Evolutionary conservation across 2,329 filamentous ascomycete species (phyloP).

Genomic region (Penicillium sp.): DNA sequence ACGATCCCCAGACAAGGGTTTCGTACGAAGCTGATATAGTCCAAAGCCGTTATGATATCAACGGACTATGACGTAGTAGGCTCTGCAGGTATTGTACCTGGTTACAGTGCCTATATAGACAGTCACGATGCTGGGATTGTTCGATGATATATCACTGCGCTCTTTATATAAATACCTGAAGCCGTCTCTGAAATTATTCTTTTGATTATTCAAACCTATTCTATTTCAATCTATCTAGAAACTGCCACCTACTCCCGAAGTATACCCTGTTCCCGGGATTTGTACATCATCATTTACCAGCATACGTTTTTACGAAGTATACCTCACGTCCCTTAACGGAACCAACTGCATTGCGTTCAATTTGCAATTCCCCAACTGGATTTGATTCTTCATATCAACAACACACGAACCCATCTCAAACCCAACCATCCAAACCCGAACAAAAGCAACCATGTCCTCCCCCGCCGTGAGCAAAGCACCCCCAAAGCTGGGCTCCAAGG

Average conservation of each 20-base stretch:
- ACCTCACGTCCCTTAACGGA: not conserved
- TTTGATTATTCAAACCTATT: not conserved
- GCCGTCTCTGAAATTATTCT: not conserved
- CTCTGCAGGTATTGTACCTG: conserved; percentile 9
- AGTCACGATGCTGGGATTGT: not conserved
- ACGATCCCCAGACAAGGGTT: conserved; percentile 12
- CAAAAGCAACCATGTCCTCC: conserved; percentile 14
- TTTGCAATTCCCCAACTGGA: not conserved
- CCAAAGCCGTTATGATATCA: conserved; percentile 19
- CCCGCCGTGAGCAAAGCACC: conserved; percentile 20
- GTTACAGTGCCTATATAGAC: conserved; percentile 10
- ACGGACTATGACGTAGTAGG: conserved; percentile 18
- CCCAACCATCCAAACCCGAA: not conserved
- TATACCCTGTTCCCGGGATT: conserved; percentile 1
- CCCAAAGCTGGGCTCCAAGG: conserved; percentile 20
- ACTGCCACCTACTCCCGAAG: not conserved
- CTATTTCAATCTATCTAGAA: conserved; percentile 5
- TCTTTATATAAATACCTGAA: conserved; percentile 1
- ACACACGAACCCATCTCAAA: not conserved
- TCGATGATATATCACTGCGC: conserved; percentile 12
- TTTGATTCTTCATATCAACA: not conserved
- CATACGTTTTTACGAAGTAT: conserved; percentile 2
- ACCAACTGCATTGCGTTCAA: not conserved
- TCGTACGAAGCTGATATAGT: not conserved
- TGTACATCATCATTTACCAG: conserved; percentile 1